Percentiles rank a stretch among this genome's conserved stretches.
Evolutionary conservation across 495 filamentous ascomycete genomes (phyloP).

Genomic region (Talaromyces nanjingensis): DNA sequence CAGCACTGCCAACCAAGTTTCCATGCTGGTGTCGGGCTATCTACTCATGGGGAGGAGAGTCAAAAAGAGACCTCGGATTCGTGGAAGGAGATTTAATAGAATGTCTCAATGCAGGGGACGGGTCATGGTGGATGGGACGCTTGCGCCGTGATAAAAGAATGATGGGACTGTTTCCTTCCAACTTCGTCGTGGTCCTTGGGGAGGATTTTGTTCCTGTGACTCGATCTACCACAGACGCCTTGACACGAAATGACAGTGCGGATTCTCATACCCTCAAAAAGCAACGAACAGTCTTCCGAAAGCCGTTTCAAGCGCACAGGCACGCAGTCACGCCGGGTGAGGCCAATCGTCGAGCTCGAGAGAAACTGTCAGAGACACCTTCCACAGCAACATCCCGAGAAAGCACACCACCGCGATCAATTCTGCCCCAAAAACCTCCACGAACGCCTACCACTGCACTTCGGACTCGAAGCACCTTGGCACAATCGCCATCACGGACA

Average conservation of each 20-base stretch:
- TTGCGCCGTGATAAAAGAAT: constrained; percentile 79
- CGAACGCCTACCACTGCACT: constrained; percentile 27
- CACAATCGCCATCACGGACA: constrained; percentile 23
- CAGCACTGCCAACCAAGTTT: constrained; percentile 71
- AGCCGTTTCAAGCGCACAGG: constrained; percentile 50
- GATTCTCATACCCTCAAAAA: constrained; percentile 40
- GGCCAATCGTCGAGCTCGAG: constrained; percentile 18
- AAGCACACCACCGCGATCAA: constrained; percentile 27
- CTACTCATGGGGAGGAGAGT: constrained; percentile 97
- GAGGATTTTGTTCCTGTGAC: constrained; percentile 76
- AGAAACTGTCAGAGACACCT: constrained; percentile 23
- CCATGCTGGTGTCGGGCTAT: constrained; percentile 94
- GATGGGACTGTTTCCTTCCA: constrained; percentile 89
- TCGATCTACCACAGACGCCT: constrained; percentile 55
- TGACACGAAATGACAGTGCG: constrained; percentile 37
- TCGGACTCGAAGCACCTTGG: constrained; percentile 29
- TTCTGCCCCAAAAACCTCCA: constrained; percentile 26
- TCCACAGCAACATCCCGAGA: constrained; percentile 43
- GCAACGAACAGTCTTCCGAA: constrained; percentile 42
- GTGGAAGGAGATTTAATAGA: constrained; percentile 97
- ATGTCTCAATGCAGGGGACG: constrained; percentile 95
- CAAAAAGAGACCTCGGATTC: constrained; percentile 89
- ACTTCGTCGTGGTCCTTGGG: constrained; percentile 87
- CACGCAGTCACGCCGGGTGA: constrained; percentile 41
- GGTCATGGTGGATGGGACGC: constrained; percentile 96